phyloP scores from a whole-genome alignment of 306 rosid species.

The Cercis canadensis region DNA sequence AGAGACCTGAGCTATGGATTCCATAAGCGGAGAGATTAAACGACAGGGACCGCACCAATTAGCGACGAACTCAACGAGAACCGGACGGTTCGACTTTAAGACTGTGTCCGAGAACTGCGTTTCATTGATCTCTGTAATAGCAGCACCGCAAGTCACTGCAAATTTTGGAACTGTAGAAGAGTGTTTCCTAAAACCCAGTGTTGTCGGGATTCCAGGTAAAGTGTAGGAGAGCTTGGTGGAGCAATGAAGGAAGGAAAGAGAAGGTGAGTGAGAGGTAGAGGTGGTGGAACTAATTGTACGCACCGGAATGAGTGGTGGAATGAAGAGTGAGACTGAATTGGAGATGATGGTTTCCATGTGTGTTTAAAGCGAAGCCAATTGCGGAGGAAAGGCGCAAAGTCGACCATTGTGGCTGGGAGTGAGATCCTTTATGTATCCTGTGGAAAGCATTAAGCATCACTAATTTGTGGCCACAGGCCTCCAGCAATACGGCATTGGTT shows the following conservation, averaged over 20 bases:
- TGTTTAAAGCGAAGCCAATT: neutral
- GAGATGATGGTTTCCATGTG: conserved; percentile 48
- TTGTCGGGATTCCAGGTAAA: conserved; percentile 27
- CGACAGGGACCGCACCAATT: conserved; percentile 96
- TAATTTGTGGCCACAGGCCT: too few relatives aligned
- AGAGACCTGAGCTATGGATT: conserved; percentile 72
- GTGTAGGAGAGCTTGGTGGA: conserved; percentile 34
- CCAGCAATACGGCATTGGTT: too few relatives aligned
- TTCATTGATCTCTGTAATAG: conserved; percentile 65
- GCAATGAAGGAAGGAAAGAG: conserved; percentile 33
- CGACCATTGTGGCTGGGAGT: too few relatives aligned
- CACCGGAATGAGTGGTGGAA: conserved; percentile 20
- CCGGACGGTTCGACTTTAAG: conserved; percentile 70
- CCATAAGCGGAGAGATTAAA: conserved; percentile 71
- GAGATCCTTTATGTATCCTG: too few relatives aligned
- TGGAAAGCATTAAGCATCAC: too few relatives aligned
- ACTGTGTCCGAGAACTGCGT: conserved; percentile 64
- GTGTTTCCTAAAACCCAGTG: neutral
- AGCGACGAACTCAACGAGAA: conserved; percentile 90
- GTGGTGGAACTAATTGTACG: conserved; percentile 44
- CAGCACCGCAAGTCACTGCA: conserved; percentile 52
- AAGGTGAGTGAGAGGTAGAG: conserved; percentile 6
- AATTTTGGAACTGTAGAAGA: conserved; percentile 43
- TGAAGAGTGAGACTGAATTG: conserved; percentile 45
- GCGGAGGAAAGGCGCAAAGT: too few relatives aligned